Evolutionary conservation across 352 stramenopile species (phyloP).

Genomic region (Phytopythium mirpurense): DNA sequence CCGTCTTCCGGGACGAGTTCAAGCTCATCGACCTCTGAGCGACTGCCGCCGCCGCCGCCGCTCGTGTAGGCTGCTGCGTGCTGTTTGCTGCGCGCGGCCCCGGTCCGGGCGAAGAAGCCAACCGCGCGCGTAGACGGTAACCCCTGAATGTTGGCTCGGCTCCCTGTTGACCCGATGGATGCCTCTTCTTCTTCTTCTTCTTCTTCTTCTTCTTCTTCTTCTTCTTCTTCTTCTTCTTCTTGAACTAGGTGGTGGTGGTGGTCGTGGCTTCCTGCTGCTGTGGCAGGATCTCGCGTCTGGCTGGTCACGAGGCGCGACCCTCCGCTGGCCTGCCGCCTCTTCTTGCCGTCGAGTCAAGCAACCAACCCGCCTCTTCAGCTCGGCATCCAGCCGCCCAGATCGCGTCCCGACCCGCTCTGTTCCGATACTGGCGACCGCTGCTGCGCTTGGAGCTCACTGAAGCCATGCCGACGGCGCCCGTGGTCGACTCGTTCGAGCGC

Average conservation of each 20-base stretch:
- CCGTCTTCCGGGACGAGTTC: constrained; percentile 79
- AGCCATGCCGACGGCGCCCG: constrained; percentile 32
- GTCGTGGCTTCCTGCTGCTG: background rate
- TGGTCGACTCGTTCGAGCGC: constrained; percentile 44
- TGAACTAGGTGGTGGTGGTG: background rate
- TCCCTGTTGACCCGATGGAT: too few species aligned
- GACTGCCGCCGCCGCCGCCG: background rate
- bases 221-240: too few species aligned
- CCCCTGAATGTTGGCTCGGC: background rate
- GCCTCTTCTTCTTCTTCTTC: too few species aligned
- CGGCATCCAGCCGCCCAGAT: background rate
- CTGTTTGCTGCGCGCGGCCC: constrained; percentile 1
- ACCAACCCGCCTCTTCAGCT: background rate
- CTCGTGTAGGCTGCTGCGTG: too few species aligned
- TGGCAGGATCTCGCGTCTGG: too few species aligned
- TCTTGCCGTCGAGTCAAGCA: background rate
- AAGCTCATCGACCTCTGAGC: constrained; percentile 72
- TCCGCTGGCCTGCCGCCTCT: background rate
- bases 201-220: too few species aligned
- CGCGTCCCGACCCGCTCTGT: background rate
- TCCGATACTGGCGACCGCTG: too few species aligned
- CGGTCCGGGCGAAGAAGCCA: too few species aligned
- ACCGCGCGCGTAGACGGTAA: constrained; percentile 3
- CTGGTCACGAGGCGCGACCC: background rate
- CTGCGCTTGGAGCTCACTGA: background rate